Conservation (phyloP, 352 stramenopile species). For the Pythium insidiosum region DNA sequence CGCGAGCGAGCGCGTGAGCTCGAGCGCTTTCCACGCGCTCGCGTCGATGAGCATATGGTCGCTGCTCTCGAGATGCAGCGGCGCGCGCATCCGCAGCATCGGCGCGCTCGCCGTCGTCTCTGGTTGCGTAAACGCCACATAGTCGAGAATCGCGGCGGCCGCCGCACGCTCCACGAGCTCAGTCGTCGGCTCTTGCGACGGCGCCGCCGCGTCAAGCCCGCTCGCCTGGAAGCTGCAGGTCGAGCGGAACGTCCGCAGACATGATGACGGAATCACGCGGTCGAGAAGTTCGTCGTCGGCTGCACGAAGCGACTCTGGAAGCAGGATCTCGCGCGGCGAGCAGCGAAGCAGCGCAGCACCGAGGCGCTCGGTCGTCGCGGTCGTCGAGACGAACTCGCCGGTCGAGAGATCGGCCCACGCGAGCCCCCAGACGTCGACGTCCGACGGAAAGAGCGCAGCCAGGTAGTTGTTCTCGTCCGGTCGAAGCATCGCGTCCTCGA, state of each 20-base stretch:
- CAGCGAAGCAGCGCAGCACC: conserved; percentile 50
- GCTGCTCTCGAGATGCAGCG: conserved; percentile 50
- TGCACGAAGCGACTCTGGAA: conserved; percentile 24
- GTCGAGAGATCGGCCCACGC: conserved; percentile 75
- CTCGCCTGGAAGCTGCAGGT: conserved; percentile 10
- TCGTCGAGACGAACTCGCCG: conserved; percentile 67
- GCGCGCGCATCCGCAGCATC: conserved; percentile 22
- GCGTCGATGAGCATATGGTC: conserved; percentile 78
- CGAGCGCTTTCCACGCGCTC: conserved; percentile 62
- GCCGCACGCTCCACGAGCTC: conserved; percentile 25
- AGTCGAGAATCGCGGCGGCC: conserved; percentile 49
- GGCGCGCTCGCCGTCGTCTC: no score
- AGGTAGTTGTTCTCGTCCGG: conserved; percentile 79
- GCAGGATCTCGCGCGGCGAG: conserved; percentile 56
- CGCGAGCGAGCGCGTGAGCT: conserved; percentile 54
- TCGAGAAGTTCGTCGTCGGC: conserved; percentile 18
- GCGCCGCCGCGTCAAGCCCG: neutral
- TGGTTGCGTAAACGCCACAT: conserved; percentile 57
- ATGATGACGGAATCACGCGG: conserved; percentile 28
- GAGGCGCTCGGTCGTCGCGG: conserved; percentile 44
- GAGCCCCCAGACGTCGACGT: conserved; percentile 30
- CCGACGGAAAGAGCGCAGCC: conserved; percentile 28
- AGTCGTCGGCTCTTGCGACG: neutral
- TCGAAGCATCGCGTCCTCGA: conserved; percentile 72
- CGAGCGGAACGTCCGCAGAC: conserved; percentile 58